Evolutionary conservation across 805 yeast genomes (phyloP), one percentile per base, ranked within the genome.

Genomic region (Clavispora santaluciae): DNA sequence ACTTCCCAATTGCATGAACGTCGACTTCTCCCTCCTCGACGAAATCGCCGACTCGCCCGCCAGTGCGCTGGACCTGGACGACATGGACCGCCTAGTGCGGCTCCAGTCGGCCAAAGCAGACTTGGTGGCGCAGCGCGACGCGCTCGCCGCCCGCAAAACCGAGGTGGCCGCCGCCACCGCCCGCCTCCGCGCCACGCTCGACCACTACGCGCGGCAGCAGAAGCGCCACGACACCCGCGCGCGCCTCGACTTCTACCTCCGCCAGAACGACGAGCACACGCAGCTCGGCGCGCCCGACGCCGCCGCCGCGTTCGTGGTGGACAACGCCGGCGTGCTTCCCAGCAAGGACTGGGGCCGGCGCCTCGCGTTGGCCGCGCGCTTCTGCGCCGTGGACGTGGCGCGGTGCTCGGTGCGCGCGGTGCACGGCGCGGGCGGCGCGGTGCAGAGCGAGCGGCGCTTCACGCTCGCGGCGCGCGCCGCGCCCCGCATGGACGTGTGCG

Each of bases 311-410:
- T 50, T 50, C 21, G 42, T 50, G 12, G 26, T 58, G 11, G 50
- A 57, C 8, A 55, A 56, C 17, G 44, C 67, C 37, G 53, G 62
- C 36, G 71, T 67, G 4, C 51, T 56, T 5, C 72, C 73, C 2
- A 60, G 72, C 3, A 44, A 46, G 7, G 59, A 66, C 36, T 64
- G 70, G 67, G 21, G 38, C 8, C 42, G 51, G 28, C 50, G 71
- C 15, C 41, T 62, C 22, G 34, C 46, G 7, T 45, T 54, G 33
- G 48, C 63, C 13, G 55, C 49, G 36, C 48, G 46, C 39, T 64
- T 67, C 40, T 54, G 47, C 38, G 61, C 64, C 1, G 30, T 26
- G 17, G 11, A 26, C n/a, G 11, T 26, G n/a, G 4, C 5, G 11
- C 30, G 6, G 17, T 7, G 17, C 6, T 26, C 30, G 30, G 30